A percentile compares a stretch with the other conserved stretches of the same genome.
phyloP scores from a whole-genome alignment of 2,329 filamentous ascomycete species.

The Penicillium sp. region DNA sequence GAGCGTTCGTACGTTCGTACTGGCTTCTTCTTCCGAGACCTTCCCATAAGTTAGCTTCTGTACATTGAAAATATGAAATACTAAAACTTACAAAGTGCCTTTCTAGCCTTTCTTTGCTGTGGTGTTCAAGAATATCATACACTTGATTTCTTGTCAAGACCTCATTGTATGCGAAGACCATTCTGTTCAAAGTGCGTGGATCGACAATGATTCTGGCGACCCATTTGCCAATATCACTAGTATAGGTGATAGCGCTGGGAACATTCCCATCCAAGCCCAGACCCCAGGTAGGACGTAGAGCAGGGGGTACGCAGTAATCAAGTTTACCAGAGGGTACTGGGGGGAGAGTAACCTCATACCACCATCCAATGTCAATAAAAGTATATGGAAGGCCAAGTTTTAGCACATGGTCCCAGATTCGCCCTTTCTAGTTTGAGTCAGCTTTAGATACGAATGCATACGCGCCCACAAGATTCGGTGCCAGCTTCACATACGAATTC shows the following conservation, averaged over 20 bases:
- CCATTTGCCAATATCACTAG: constrained; percentile 52
- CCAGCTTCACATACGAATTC: constrained; percentile 30
- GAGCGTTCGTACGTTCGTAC: constrained; percentile 30
- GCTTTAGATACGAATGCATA: not conserved
- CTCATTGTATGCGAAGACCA: constrained; percentile 49
- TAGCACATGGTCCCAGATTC: constrained; percentile 49
- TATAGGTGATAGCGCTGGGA: constrained; percentile 44
- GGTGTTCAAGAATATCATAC: constrained; percentile 43
- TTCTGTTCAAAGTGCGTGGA: constrained; percentile 51
- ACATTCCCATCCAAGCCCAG: constrained; percentile 47
- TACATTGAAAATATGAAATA: not conserved
- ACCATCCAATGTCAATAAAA: constrained; percentile 57
- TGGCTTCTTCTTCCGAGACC: constrained; percentile 33
- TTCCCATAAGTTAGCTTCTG: constrained; percentile 10
- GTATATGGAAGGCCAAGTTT: constrained; percentile 51
- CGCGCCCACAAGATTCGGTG: too few species aligned
- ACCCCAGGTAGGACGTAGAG: constrained; percentile 31
- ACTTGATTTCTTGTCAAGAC: constrained; percentile 47
- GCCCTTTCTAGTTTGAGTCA: constrained; percentile 44
- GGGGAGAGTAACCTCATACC: constrained; percentile 51
- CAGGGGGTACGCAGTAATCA: constrained; percentile 34
- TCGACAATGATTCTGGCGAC: constrained; percentile 52
- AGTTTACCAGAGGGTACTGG: constrained; percentile 43
- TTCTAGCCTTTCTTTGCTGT: constrained; percentile 48
- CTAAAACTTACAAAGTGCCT: constrained; percentile 33